These are phyloP conservation scores for Dothistroma septosporum DNA, from an alignment of 2,329 filamentous ascomycete genomes.

Conservation along the genomic window DNA sequence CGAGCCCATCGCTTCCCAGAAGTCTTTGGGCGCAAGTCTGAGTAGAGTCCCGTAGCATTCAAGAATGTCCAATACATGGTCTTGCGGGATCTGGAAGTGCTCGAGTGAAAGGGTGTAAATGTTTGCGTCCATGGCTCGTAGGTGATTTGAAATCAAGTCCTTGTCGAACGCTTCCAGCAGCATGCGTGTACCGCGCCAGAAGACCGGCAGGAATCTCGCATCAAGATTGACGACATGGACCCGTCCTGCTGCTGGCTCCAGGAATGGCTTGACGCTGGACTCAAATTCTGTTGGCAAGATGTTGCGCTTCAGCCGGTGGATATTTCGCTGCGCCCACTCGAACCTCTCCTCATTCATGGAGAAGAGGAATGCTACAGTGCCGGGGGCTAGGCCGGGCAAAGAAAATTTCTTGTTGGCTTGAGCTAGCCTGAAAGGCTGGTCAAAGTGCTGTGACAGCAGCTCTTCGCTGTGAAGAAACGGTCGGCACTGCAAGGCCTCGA, in stretches of 20 bases:
- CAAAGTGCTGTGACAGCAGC: constrained; percentile 60
- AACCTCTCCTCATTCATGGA: constrained; percentile 61
- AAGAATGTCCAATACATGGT: constrained; percentile 64
- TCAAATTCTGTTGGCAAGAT: constrained; percentile 75
- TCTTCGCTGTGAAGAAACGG: constrained; percentile 62
- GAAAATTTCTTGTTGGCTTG: constrained; percentile 76
- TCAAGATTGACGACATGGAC: constrained; percentile 55
- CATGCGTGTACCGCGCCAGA: constrained; percentile 73
- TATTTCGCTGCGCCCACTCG: constrained; percentile 65
- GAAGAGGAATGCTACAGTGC: constrained; percentile 82
- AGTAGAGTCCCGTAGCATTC: constrained; percentile 67
- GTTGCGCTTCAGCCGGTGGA: constrained; percentile 60
- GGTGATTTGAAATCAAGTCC: constrained; percentile 68
- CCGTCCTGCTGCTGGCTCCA: constrained; percentile 62
- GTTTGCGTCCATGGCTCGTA: constrained; percentile 74
- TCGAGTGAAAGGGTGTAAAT: constrained; percentile 58
- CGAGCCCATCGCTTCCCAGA: constrained; percentile 83
- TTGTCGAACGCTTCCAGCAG: constrained; percentile 72
- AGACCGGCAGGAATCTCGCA: constrained; percentile 57
- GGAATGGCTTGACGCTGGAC: constrained; percentile 73
- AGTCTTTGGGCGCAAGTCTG: constrained; percentile 69
- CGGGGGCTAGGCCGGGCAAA: constrained; percentile 70
- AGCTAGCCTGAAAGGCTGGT: constrained; percentile 75
- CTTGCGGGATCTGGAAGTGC: constrained; percentile 53
- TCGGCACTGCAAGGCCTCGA: constrained; percentile 82